These are phyloP conservation scores for Lichtheimia ramosa DNA, from an alignment of 371 early-diverging fungal species.

Conservation along the genomic window DNA sequence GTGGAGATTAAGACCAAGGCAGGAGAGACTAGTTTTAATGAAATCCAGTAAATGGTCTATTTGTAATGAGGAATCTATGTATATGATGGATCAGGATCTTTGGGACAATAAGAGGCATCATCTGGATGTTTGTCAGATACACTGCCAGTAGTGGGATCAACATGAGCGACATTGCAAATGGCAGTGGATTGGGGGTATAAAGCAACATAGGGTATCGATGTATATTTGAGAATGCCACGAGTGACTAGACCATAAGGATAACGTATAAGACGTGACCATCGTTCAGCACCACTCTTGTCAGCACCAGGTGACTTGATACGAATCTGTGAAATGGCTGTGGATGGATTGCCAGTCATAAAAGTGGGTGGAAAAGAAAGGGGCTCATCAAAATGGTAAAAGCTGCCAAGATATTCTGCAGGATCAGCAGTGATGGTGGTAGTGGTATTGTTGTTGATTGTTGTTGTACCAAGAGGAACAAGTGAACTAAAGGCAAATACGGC, in stretches of 20 bases:
- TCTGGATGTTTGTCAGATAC: conserved; percentile 26
- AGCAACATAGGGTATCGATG: conserved; percentile 20
- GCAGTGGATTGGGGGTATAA: conserved; percentile 24
- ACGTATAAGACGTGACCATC: conserved; percentile 46
- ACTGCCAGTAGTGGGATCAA: conserved; percentile 34
- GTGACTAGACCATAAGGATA: conserved; percentile 57
- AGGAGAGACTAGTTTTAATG: conserved; percentile 50
- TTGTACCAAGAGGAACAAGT: conserved; percentile 10
- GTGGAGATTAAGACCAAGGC: conserved; percentile 53
- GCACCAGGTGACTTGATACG: conserved; percentile 57
- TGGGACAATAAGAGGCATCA: conserved; percentile 9
- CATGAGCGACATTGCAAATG: conserved; percentile 30
- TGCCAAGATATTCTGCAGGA: conserved; percentile 58
- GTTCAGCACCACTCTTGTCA: conserved; percentile 41
- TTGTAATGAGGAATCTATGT: too few species aligned
- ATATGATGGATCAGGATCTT: too few species aligned
- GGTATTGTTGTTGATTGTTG: not conserved
- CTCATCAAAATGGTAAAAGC: conserved; percentile 53
- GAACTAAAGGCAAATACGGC: conserved; percentile 59
- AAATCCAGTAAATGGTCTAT: conserved; percentile 19
- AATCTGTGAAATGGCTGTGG: conserved; percentile 48
- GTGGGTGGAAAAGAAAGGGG: conserved; percentile 43
- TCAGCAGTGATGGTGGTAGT: conserved; percentile 11
- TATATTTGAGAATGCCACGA: conserved; percentile 59
- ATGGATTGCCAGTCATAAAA: conserved; percentile 22